Evolutionary conservation across 116 monocot genomes (phyloP).

Genomic region (Posidonia oceanica): DNA sequence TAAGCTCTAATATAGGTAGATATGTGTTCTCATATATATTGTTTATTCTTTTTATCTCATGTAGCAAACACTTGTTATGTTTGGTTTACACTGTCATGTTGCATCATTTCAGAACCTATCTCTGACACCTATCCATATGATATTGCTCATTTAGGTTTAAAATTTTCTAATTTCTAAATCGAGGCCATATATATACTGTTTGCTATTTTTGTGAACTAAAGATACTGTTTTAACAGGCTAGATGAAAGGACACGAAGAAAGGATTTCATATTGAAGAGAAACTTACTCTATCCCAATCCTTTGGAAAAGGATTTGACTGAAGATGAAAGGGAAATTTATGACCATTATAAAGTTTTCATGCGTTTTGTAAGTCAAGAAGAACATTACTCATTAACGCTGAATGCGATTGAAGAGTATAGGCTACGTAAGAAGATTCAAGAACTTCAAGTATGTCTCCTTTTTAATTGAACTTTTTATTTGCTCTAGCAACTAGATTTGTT

Average conservation of each 20-base stretch:
- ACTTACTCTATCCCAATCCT: constrained; percentile 80
- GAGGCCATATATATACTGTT: too few relatives aligned
- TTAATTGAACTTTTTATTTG: too few relatives aligned
- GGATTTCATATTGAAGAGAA: constrained; percentile 94
- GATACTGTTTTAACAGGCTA: constrained; percentile 52
- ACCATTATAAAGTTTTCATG: constrained; percentile 89
- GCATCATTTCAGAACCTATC: too few relatives aligned
- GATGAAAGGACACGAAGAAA: constrained; percentile 96
- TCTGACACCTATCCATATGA: too few relatives aligned
- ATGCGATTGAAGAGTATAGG: constrained; percentile 63
- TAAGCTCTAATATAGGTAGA: too few relatives aligned
- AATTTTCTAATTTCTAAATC: too few relatives aligned
- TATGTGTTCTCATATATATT: too few relatives aligned
- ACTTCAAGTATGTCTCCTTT: constrained; percentile 54
- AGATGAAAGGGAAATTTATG: constrained; percentile 78
- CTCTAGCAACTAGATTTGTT: too few relatives aligned
- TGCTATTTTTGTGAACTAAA: background rate
- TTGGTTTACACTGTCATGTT: too few relatives aligned
- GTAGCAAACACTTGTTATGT: too few relatives aligned
- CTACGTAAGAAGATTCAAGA: constrained; percentile 89
- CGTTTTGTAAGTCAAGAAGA: constrained; percentile 86
- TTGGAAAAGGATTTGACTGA: constrained; percentile 74
- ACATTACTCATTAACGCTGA: constrained; percentile 43
- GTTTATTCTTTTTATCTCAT: too few relatives aligned
- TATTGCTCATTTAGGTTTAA: too few relatives aligned